Conservation (phyloP, 495 filamentous ascomycete species). For the Endocarpon pusillum region DNA sequence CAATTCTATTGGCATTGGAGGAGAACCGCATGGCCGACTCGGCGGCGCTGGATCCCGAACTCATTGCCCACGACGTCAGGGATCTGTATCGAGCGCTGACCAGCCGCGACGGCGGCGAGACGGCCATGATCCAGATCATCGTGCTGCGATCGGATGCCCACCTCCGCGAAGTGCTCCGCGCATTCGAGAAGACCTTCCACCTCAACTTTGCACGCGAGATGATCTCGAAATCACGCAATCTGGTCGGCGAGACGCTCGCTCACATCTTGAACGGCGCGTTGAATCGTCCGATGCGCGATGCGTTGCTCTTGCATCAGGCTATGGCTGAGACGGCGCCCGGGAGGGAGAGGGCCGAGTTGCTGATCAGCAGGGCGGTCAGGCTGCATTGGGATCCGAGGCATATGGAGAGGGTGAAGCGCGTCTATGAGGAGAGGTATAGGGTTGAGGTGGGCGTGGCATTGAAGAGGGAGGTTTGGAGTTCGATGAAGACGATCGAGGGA, state of each 20-base stretch:
- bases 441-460: constrained; percentile 47
- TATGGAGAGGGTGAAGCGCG: constrained; percentile 49
- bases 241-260: constrained; percentile 85
- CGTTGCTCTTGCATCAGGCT: constrained; percentile 85
- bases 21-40: constrained; percentile 68
- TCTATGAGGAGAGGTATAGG: constrained; percentile 57
- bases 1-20: constrained; percentile 70
- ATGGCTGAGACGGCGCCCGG: constrained; percentile 47
- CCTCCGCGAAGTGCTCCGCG: constrained; percentile 56
- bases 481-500: constrained; percentile 14
- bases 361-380: constrained; percentile 64
- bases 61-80: constrained; percentile 54
- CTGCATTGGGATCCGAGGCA: constrained; percentile 74
- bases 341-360: constrained; percentile 56
- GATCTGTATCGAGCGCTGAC: constrained; percentile 52
- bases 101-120: constrained; percentile 70
- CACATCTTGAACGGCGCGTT: constrained; percentile 95
- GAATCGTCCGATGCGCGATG: constrained; percentile 87
- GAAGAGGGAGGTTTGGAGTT: constrained; percentile 30
- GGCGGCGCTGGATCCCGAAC: constrained; percentile 33
- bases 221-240: constrained; percentile 71
- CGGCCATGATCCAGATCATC: constrained; percentile 75
- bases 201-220: constrained; percentile 78
- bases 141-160: constrained; percentile 63
- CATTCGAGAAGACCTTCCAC: constrained; percentile 51